Evolutionary conservation across 2,329 filamentous ascomycete species (phyloP).

Genomic region (Fusarium sp.): DNA sequence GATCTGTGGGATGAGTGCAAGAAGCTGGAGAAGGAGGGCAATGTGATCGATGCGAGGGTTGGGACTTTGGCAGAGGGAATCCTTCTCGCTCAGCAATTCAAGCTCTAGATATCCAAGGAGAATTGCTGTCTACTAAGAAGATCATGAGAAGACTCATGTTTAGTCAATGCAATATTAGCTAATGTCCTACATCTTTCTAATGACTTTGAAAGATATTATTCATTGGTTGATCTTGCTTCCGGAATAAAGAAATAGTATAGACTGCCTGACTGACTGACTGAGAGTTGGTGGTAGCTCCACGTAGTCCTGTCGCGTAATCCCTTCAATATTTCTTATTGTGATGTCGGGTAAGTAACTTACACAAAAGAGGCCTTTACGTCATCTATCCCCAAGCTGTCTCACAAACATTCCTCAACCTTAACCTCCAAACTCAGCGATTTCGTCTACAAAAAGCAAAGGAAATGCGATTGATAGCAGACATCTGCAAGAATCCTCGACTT

Average conservation of each 20-base stretch:
- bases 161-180: too few relatives aligned
- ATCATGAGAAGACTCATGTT: too few relatives aligned
- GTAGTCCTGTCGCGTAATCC: too few relatives aligned
- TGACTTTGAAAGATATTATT: too few relatives aligned
- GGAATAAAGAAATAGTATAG: too few relatives aligned
- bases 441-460: background rate
- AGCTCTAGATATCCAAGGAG: slow-evolving; percentile 49
- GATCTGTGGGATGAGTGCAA: slow-evolving; percentile 75
- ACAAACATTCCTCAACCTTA: background rate
- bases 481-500: slow-evolving; percentile 12
- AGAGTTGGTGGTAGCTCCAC: too few relatives aligned
- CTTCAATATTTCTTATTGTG: too few relatives aligned
- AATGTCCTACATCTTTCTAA: too few relatives aligned
- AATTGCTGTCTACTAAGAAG: too few relatives aligned
- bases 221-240: too few relatives aligned
- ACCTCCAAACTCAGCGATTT: background rate
- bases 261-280: too few relatives aligned
- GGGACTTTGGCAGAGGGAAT: slow-evolving; percentile 84
- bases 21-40: slow-evolving; percentile 75
- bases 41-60: slow-evolving; percentile 82
- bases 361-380: slow-evolving; percentile 17
- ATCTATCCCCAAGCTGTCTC: background rate
- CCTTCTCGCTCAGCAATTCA: slow-evolving; percentile 73
- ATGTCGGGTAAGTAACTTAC: too few relatives aligned
- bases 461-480: slow-evolving; percentile 26